A percentile compares a stretch with the other conserved stretches of the same genome.
Conservation (phyloP, 306 rosid species). For the Trifolium subterraneum region DNA sequence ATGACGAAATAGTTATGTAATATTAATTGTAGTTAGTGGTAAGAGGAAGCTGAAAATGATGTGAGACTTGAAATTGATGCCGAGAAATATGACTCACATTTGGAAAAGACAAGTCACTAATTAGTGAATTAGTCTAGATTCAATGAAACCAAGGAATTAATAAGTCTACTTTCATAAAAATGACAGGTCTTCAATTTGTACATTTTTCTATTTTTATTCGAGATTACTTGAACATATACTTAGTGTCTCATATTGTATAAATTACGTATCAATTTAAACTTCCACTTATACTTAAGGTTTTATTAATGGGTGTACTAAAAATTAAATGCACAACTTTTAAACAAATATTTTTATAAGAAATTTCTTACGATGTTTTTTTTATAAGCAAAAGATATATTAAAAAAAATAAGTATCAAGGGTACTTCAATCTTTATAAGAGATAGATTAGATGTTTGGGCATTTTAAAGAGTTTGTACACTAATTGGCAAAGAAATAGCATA, state of each 20-base stretch:
- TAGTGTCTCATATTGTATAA: neutral
- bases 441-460: too few species aligned
- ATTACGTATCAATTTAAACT: neutral
- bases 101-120: conserved; percentile 34
- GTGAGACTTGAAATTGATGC: conserved; percentile 40
- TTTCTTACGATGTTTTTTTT: too few species aligned
- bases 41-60: conserved; percentile 48
- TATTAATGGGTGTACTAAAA: too few species aligned
- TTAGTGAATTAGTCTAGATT: conserved; percentile 54
- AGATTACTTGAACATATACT: neutral
- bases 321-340: too few species aligned
- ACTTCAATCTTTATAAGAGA: too few species aligned
- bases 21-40: conserved; percentile 33
- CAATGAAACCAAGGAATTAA: conserved; percentile 61
- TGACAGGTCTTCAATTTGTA: conserved; percentile 44
- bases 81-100: conserved; percentile 46
- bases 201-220: conserved; percentile 16
- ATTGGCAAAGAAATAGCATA: too few species aligned
- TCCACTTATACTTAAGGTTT: too few species aligned
- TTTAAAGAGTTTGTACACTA: too few species aligned
- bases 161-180: conserved; percentile 63
- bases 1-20: conserved; percentile 42
- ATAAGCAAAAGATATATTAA: too few species aligned
- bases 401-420: too few species aligned
- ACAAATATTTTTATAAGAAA: too few species aligned